Evolutionary conservation across 805 yeast species (phyloP).

Genomic region (Candida coleopterorum): DNA sequence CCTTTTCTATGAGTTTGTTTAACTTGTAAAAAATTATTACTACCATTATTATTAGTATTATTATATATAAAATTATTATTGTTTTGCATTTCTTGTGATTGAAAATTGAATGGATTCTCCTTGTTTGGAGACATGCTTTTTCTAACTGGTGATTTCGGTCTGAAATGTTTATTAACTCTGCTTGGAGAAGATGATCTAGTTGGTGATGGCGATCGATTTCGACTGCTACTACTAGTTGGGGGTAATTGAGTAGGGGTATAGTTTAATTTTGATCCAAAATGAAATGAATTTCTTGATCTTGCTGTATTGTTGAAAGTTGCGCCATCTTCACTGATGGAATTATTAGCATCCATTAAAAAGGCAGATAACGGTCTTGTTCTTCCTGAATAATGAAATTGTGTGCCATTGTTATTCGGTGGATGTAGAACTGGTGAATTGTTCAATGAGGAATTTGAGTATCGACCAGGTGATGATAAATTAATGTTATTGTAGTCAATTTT

Average conservation of each 20-base stretch:
- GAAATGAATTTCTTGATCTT: constrained; percentile 17
- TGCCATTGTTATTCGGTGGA: constrained; percentile 12
- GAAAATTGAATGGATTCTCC: constrained; percentile 59
- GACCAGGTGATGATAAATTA: constrained; percentile 9
- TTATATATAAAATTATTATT: no score
- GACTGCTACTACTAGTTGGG: constrained; percentile 4
- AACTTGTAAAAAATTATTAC: constrained; percentile 23
- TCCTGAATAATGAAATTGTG: constrained; percentile 12
- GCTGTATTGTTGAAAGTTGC: constrained; percentile 15
- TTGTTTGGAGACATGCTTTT: constrained; percentile 20
- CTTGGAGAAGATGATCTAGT: constrained; percentile 24
- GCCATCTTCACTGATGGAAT: constrained; percentile 27
- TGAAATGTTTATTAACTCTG: constrained; percentile 21
- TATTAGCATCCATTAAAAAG: constrained; percentile 24
- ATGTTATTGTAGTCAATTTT: background rate
- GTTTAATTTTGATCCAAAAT: constrained; percentile 11
- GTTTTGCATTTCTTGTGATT: constrained; percentile 44
- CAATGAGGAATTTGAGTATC: constrained; percentile 18
- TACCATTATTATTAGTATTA: constrained; percentile 16
- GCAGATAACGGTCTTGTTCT: constrained; percentile 34
- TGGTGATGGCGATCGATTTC: constrained; percentile 26
- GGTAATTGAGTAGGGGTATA: constrained; percentile 1
- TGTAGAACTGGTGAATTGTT: constrained; percentile 17
- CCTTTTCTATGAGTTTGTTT: constrained; percentile 81
- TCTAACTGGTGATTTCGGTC: constrained; percentile 28